Conservation (phyloP, 2,329 filamentous ascomycete genomes). For the Pezicula neosporulosa region DNA sequence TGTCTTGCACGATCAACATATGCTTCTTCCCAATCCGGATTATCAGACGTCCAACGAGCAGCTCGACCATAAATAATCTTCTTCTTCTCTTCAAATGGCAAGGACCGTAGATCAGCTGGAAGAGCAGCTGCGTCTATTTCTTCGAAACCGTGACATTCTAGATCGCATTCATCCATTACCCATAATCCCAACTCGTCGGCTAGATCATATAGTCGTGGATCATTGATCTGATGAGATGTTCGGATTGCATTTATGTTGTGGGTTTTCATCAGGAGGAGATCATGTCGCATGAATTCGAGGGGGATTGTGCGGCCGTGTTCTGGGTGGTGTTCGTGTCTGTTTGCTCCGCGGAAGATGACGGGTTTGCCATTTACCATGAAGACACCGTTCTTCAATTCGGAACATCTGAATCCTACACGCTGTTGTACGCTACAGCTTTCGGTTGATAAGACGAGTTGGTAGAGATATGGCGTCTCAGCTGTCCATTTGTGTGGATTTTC, state of each 20-base stretch:
- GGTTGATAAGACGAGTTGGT: slow-evolving; percentile 43
- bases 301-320: slow-evolving; percentile 46
- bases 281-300: slow-evolving; percentile 45
- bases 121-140: slow-evolving; percentile 27
- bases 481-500: slow-evolving; percentile 61
- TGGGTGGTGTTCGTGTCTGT: slow-evolving; percentile 54
- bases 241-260: slow-evolving; percentile 67
- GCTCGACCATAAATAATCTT: slow-evolving; percentile 46
- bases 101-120: slow-evolving; percentile 17
- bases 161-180: slow-evolving; percentile 55
- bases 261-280: slow-evolving; percentile 48
- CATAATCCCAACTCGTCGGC: slow-evolving; percentile 62
- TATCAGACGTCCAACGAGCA: slow-evolving; percentile 46
- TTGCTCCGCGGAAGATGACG: slow-evolving; percentile 51
- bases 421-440: slow-evolving; percentile 30
- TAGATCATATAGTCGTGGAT: slow-evolving; percentile 56
- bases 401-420: slow-evolving; percentile 48
- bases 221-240: slow-evolving; percentile 64
- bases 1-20: slow-evolving; percentile 55
- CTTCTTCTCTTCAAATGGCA: slow-evolving; percentile 39
- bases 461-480: slow-evolving; percentile 62
- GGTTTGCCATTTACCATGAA: slow-evolving; percentile 50
- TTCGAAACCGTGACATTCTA: slow-evolving; percentile 51
- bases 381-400: slow-evolving; percentile 48
- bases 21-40: slow-evolving; percentile 44